Evolutionary conservation across 768 basidiomycete genomes (phyloP).

Genomic region (Kwoniella newhampshirensis): DNA sequence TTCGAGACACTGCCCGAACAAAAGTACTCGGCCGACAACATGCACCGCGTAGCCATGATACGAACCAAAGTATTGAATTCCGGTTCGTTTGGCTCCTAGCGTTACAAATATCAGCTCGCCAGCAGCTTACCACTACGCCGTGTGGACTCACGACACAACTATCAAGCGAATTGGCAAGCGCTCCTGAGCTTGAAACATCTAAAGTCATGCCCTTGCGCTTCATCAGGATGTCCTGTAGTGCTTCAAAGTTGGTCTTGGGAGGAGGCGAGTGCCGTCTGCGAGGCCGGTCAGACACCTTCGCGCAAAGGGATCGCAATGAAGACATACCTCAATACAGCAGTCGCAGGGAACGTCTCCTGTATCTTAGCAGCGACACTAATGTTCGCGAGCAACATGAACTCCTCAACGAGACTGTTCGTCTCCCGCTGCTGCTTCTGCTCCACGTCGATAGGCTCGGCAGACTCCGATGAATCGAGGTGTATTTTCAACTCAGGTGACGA

Average conservation of each 20-base stretch:
- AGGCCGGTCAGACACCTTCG: no score
- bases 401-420: slow-evolving; percentile 95
- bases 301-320: background rate
- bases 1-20: slow-evolving; percentile 88
- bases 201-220: slow-evolving; percentile 79
- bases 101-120: background rate
- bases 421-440: slow-evolving; percentile 90
- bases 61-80: slow-evolving; percentile 96
- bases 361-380: slow-evolving; percentile 89
- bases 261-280: slow-evolving; percentile 84
- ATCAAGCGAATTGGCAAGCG: slow-evolving; percentile 84
- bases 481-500: slow-evolving; percentile 99
- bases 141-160: slow-evolving; percentile 68
- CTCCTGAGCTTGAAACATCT: slow-evolving; percentile 87
- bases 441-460: slow-evolving; percentile 92
- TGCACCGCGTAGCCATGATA: slow-evolving; percentile 98
- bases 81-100: slow-evolving; percentile 74
- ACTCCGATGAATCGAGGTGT: slow-evolving; percentile 86
- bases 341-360: slow-evolving; percentile 91
- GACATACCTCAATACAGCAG: slow-evolving; percentile 78
- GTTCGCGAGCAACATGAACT: slow-evolving; percentile 98
- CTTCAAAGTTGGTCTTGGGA: slow-evolving; percentile 90
- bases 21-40: slow-evolving; percentile 98
- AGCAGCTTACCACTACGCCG: background rate
- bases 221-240: slow-evolving; percentile 81